Percentiles rank a stretch among this genome's conserved stretches.
Evolutionary conservation across 495 filamentous ascomycete species (phyloP).

Genomic region (Mycothermus thermophilus): DNA sequence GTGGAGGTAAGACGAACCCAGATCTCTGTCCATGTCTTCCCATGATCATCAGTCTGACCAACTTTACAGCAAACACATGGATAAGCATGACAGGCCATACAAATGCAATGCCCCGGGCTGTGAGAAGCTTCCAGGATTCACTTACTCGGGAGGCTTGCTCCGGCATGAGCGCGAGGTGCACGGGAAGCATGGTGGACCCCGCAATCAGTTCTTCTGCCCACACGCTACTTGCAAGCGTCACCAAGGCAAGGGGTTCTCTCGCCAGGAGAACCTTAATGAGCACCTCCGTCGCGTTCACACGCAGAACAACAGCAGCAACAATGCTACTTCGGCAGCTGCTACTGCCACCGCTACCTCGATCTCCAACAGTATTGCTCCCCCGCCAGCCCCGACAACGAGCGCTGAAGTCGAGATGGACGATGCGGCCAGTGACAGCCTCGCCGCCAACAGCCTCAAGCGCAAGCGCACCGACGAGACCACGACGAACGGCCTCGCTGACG

Average conservation of each 20-base stretch:
- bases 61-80: constrained; percentile 86
- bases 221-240: constrained; percentile 68
- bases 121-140: constrained; percentile 84
- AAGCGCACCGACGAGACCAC: constrained; percentile 18
- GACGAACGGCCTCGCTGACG: no score
- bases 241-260: constrained; percentile 63
- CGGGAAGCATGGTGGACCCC: constrained; percentile 68
- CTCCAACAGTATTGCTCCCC: no score
- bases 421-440: constrained; percentile 17
- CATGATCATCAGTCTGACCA: no score
- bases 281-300: constrained; percentile 71
- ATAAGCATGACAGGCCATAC: constrained; percentile 89
- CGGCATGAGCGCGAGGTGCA: constrained; percentile 88
- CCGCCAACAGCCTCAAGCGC: constrained; percentile 19
- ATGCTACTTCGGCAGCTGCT: not conserved
- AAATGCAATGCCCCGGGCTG: constrained; percentile 63
- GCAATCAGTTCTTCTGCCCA: constrained; percentile 65
- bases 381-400: no score
- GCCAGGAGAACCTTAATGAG: constrained; percentile 79
- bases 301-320: constrained; percentile 12
- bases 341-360: not conserved
- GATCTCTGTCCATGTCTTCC: no score
- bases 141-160: constrained; percentile 76
- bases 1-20: constrained; percentile 73
- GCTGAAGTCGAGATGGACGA: constrained; percentile 19